Evolutionary conservation across 306 rosid genomes (phyloP).

Genomic region (Carpinus fangiana): DNA sequence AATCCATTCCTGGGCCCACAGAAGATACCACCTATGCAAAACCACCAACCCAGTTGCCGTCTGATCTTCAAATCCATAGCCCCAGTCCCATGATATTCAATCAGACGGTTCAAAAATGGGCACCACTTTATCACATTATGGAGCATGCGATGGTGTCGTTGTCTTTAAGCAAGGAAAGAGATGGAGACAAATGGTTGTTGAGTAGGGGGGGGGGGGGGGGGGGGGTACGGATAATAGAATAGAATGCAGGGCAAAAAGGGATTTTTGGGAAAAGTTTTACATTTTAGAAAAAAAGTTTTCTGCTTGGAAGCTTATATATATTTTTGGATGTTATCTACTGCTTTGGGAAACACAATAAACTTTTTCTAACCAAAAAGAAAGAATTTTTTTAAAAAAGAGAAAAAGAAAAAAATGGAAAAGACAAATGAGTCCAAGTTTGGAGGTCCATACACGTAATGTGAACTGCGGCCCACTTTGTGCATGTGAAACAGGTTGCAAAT

Average conservation of each 20-base stretch:
- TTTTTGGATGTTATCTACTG: not conserved
- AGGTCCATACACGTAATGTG: not conserved
- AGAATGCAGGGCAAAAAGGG: too few species aligned
- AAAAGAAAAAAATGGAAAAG: not conserved
- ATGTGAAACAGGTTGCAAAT: not conserved
- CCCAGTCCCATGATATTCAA: not conserved
- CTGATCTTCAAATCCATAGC: not conserved
- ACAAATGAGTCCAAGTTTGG: not conserved
- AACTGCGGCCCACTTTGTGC: not conserved
- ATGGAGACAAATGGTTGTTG: not conserved
- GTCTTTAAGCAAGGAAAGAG: not conserved
- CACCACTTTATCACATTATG: not conserved
- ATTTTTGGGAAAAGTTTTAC: not conserved
- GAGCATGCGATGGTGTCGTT: not conserved
- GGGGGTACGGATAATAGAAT: too few species aligned
- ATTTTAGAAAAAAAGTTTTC: not conserved
- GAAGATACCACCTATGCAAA: not conserved
- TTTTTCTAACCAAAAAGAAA: too few species aligned
- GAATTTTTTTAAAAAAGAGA: not conserved
- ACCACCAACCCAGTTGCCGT: not conserved
- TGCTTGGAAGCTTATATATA: not conserved
- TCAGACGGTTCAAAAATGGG: not conserved
- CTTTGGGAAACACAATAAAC: not conserved
- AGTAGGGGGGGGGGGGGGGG: not conserved
- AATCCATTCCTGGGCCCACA: too few species aligned